These are phyloP conservation scores for Amauroascus niger DNA, from an alignment of 2,329 filamentous ascomycete species.

Conservation along the genomic window DNA sequence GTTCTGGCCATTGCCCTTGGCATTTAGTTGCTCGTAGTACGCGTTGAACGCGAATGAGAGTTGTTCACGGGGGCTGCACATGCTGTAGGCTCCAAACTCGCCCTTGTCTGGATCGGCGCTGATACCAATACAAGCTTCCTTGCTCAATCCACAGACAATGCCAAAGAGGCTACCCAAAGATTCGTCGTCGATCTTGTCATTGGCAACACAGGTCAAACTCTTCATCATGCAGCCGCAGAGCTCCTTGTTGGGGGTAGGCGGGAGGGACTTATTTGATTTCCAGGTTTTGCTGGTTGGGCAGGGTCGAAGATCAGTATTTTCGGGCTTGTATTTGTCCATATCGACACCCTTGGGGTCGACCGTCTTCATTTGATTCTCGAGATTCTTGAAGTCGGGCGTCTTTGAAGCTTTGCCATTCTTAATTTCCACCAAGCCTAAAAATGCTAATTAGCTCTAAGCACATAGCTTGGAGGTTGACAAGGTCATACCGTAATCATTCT, in stretches of 20 bases:
- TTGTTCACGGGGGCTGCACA: conserved; percentile 36
- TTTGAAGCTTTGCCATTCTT: conserved; percentile 54
- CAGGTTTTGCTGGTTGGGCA: conserved; percentile 58
- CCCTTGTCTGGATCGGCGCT: conserved; percentile 33
- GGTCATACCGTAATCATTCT: conserved; percentile 70
- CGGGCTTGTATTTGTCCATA: conserved; percentile 59
- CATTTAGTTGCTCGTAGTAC: conserved; percentile 35
- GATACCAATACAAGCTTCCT: conserved; percentile 34
- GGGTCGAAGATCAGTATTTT: conserved; percentile 55
- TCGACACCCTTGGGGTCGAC: conserved; percentile 58
- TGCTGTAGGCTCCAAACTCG: conserved; percentile 39
- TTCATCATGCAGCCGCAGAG: conserved; percentile 82
- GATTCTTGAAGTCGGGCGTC: conserved; percentile 63
- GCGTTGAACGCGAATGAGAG: conserved; percentile 38
- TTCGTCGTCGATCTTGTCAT: conserved; percentile 46
- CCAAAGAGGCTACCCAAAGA: conserved; percentile 59
- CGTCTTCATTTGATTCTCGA: conserved; percentile 60
- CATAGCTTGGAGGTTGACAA: background rate
- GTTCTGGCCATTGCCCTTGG: conserved; percentile 25
- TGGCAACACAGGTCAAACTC: conserved; percentile 61
- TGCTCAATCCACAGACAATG: conserved; percentile 32
- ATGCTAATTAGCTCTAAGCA: conserved; percentile 11
- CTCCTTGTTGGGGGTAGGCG: conserved; percentile 65
- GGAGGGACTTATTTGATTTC: conserved; percentile 67
- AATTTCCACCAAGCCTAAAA: conserved; percentile 46